Conservation (phyloP, 345 rosid species). For the Erucastrum elatum region DNA sequence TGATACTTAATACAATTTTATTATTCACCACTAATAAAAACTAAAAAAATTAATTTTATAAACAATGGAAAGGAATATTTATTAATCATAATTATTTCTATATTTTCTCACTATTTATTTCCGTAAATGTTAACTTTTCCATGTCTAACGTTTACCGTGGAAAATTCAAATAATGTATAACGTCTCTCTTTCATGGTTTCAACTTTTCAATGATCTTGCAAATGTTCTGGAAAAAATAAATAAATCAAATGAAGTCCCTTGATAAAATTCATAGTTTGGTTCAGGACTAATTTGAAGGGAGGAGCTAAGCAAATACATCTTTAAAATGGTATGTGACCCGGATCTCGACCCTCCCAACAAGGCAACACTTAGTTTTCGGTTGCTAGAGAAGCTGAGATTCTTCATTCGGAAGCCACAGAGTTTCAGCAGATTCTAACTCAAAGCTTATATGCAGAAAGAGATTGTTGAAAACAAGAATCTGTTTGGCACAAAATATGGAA, state of each 20-base stretch:
- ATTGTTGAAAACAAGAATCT: background rate
- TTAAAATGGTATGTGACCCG: conserved; percentile 42
- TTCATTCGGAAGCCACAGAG: conserved; percentile 30
- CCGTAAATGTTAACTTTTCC: too few relatives aligned
- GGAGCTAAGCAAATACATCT: conserved; percentile 16
- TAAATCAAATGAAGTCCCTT: background rate
- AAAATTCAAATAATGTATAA: too few relatives aligned
- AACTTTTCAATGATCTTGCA: background rate
- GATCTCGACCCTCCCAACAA: conserved; percentile 40
- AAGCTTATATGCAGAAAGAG: background rate
- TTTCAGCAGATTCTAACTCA: conserved; percentile 39
- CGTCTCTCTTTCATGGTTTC: background rate
- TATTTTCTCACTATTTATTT: too few relatives aligned
- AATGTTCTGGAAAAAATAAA: background rate
- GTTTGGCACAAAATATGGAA: background rate
- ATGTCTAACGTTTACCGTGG: too few relatives aligned
- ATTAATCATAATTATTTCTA: too few relatives aligned
- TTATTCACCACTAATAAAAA: too few relatives aligned
- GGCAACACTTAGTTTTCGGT: conserved; percentile 38
- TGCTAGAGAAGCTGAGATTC: conserved; percentile 45
- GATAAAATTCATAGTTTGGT: background rate
- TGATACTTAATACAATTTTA: too few relatives aligned
- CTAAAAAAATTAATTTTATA: too few relatives aligned
- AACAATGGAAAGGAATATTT: too few relatives aligned
- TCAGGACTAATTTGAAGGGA: background rate